phyloP scores from a whole-genome alignment of 352 stramenopile genomes.

The Thalassiosira pacifica region DNA sequence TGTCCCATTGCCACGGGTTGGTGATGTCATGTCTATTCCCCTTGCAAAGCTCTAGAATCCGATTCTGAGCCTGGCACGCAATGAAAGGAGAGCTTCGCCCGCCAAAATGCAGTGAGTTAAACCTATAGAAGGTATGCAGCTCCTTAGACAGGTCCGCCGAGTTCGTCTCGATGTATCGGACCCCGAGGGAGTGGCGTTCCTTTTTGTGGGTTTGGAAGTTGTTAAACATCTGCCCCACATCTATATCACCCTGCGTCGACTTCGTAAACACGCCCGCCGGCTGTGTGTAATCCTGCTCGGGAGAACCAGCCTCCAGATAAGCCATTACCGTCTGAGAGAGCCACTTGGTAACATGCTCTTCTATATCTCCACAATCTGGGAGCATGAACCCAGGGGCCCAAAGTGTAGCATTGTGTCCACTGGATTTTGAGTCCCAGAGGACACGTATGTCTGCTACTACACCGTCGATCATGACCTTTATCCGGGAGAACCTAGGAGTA shows the following conservation, averaged over 20 bases:
- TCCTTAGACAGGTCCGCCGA: background rate
- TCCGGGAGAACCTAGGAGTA: background rate
- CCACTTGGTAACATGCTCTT: background rate
- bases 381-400: background rate
- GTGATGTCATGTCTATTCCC: background rate
- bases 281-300: background rate
- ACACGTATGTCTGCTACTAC: background rate
- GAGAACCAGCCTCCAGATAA: background rate
- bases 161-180: constrained; percentile 1
- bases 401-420: background rate
- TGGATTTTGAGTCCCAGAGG: background rate
- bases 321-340: background rate
- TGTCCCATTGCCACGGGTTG: background rate
- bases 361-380: background rate
- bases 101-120: background rate
- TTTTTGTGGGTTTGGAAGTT: background rate
- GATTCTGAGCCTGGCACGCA: background rate
- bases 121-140: background rate
- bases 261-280: background rate
- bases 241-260: constrained; percentile 1
- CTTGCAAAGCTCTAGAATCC: background rate
- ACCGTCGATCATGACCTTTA: background rate
- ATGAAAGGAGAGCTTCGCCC: background rate
- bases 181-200: background rate
- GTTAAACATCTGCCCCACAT: background rate